Base-by-base conservation (phyloP, 75 land plant species). In the Ceratopteris richardii region DNA sequence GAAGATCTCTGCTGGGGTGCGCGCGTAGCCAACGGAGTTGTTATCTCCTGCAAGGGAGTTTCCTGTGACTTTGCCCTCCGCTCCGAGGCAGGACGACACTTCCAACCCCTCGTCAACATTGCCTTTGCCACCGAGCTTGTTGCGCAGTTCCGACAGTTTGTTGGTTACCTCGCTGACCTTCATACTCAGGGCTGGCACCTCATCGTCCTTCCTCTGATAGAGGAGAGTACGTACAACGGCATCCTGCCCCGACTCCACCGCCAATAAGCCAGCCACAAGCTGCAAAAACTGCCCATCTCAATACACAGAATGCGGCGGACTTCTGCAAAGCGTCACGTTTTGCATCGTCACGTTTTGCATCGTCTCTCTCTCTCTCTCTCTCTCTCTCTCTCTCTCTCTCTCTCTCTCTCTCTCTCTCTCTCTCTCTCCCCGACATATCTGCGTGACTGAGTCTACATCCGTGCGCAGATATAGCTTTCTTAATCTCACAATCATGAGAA, bases 241-340 rank as follows among this genome's bases (percentile, higher is more conserved):
- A 58, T 90, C 96, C 57, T 90, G 87, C 0, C 88, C 96, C 0
- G 87, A 70, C 63, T 90, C 96, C 16, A 90, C 91, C 2, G 73
- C 96, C 26, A 90, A 51, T 13, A 90, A 76, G 18, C 77, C 81
- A 1, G 86, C 89, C 19, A 84, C 52, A 2, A 84, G 62, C 84
- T 81, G 71, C 44, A 21, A 12, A 17, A 26, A 44, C 52, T 21
- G 22, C 59, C 6, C 56, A 54, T 54, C 11, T 27, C 27, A 10
- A 54, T 54, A 0, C 25, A 51, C 10, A 40, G 14, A 46, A 54
- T 16, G 27, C 20, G 25, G 0, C 56, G 9, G 37, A 33, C 28
- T 16, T 0, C 10, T 25, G 9, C 28, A 14, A 10, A 27, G 7
- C 31, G 25, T 29, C n/a, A n/a, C n/a, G n/a, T n/a, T n/a, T n/a